Evolutionary conservation across 2,329 filamentous ascomycete genomes (phyloP), one percentile per base, ranked within the genome.

Genomic region (Ophiostoma piceae): DNA sequence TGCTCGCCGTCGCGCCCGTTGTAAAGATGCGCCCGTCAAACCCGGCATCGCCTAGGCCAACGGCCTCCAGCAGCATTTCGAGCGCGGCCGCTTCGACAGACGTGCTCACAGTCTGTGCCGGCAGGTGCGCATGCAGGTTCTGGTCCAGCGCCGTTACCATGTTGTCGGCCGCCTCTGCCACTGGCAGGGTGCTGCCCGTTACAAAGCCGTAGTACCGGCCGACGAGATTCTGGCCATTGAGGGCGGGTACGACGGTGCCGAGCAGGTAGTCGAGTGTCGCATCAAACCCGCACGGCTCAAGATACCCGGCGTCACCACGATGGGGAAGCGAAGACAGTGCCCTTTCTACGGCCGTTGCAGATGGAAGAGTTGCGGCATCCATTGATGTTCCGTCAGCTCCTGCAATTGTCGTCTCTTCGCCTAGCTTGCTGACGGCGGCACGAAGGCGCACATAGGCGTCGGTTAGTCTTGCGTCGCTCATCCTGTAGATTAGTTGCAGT

Each of bases 171-270:
- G 92, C 86, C 74, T 90, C 85, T 41, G 93, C 93, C 32, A 92
- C 87, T 6, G 92, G 92, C 0, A 94, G 91, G 8, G 85, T 83
- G 16, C 92, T 91, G 64, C 94, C 94, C 0, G 90, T 96, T 6
- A 97, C 90, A 77, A 97, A 97, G 71, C 92, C 94, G 78, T 92
- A 96, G 82, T 96, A 96, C 69, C 88, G 87, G 12, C 87, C 79
- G 62, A 85, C 87, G 60, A 85, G 83, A 73, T 87, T 88, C 75
- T 87, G 85, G 19, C 83, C 85, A 74, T 89, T 92, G 71, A 95
- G 84, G 0, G 84, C 90, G 1, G 85, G 84, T 57, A 85, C 79
- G 70, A 87, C 79, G 71, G 81, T 78, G 8, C 74, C 41, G 11
- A 81, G 74, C 47, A 87, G 80, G 76, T 87, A 84, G 14, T 75